These are phyloP conservation scores for Elsinoe batatas DNA, from an alignment of 2,329 filamentous ascomycete genomes.

Conservation along the genomic window DNA sequence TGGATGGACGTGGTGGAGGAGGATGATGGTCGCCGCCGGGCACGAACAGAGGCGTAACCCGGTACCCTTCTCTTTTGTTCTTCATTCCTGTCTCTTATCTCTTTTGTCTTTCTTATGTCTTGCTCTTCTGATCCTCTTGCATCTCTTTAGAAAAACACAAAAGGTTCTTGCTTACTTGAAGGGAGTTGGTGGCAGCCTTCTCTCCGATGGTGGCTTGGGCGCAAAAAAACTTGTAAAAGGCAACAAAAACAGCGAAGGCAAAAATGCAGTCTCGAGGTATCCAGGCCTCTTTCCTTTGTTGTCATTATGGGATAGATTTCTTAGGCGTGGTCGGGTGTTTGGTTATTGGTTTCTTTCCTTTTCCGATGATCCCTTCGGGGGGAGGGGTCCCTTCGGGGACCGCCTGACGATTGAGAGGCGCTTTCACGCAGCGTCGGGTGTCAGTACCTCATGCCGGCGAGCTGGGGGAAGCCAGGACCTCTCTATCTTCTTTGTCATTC, in stretches of 20 bases:
- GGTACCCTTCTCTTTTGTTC: background rate
- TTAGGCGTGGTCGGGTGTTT: background rate
- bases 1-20: conserved; percentile 3
- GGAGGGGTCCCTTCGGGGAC: background rate
- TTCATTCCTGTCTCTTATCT: background rate
- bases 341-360: background rate
- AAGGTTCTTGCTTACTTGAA: background rate
- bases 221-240: conserved; percentile 11
- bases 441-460: background rate
- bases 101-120: conserved; percentile 1
- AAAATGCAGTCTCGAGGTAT: conserved; percentile 13
- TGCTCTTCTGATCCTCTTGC: background rate
- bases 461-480: background rate
- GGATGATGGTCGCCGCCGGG: conserved; percentile 4
- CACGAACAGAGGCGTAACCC: conserved; percentile 4
- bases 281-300: conserved; percentile 1
- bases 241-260: conserved; percentile 8
- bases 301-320: background rate
- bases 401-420: background rate
- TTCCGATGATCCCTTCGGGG: conserved; percentile 2
- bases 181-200: conserved; percentile 4
- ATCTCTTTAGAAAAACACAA: background rate
- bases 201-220: background rate
- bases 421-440: background rate
- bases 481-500: background rate